These are phyloP conservation scores for Leishmania braziliensis DNA, from an alignment of 208 protist species.

Conservation along the genomic window DNA sequence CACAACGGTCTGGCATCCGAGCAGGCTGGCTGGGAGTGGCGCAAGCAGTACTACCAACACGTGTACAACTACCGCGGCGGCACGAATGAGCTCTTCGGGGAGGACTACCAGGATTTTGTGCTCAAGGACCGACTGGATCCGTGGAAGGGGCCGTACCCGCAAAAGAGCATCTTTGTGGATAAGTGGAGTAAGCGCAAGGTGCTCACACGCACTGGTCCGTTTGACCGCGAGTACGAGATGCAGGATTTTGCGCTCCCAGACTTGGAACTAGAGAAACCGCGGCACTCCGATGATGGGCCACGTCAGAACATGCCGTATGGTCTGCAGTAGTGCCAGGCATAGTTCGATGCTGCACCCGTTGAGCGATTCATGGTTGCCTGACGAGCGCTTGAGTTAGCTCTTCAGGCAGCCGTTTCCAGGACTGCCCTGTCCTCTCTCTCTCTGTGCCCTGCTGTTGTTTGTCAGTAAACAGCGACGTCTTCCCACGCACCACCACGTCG, in stretches of 20 bases:
- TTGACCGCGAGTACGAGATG: slow-evolving; percentile 93
- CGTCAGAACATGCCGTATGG: slow-evolving; percentile 90
- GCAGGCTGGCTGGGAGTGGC: slow-evolving; percentile 90
- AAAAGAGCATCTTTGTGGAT: slow-evolving; percentile 89
- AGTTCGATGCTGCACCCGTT: not conserved
- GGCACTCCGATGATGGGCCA: slow-evolving; percentile 81
- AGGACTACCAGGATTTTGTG: slow-evolving; percentile 78
- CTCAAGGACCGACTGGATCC: slow-evolving; percentile 75
- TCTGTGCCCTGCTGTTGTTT: not conserved
- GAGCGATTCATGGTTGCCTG: not conserved
- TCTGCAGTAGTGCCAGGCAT: slow-evolving; percentile 50
- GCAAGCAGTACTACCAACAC: slow-evolving; percentile 88
- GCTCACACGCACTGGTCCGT: slow-evolving; percentile 80
- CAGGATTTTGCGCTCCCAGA: slow-evolving; percentile 91
- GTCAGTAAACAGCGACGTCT: not conserved
- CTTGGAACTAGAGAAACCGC: slow-evolving; percentile 80
- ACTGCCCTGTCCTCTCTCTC: not conserved
- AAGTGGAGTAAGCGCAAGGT: slow-evolving; percentile 94
- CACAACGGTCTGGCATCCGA: slow-evolving; percentile 88
- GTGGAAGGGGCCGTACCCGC: slow-evolving; percentile 91
- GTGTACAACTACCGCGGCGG: slow-evolving; percentile 92
- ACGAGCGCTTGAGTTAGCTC: not conserved
- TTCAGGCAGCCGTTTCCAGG: not conserved
- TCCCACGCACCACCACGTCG: too few relatives aligned
- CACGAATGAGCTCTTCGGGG: slow-evolving; percentile 89